Percentiles rank a stretch among this genome's conserved stretches.
Evolutionary conservation across 1,139 yeast species (phyloP).

Genomic region (Hyphopichia burtonii): DNA sequence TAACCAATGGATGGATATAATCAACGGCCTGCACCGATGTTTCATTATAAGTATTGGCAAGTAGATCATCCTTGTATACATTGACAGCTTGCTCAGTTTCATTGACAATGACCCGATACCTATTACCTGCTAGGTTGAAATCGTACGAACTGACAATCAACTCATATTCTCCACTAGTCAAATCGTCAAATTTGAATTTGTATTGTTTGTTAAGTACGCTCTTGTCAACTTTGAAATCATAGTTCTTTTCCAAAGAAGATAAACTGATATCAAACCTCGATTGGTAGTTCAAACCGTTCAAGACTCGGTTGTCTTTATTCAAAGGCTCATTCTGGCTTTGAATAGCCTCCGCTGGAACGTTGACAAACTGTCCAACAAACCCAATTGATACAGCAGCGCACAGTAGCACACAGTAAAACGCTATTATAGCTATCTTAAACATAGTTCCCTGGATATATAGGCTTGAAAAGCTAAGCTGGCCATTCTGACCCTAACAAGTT

Average conservation of each 20-base stretch:
- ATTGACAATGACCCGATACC: constrained; percentile 27
- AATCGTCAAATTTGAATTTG: constrained; percentile 22
- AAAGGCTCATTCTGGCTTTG: constrained; percentile 1
- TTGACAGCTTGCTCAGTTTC: constrained; percentile 13
- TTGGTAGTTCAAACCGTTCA: constrained; percentile 39
- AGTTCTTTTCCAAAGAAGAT: constrained; percentile 10
- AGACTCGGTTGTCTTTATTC: constrained; percentile 6
- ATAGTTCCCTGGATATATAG: background rate
- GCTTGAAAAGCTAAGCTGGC: background rate
- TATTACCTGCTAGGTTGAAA: constrained; percentile 24
- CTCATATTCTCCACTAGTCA: constrained; percentile 34
- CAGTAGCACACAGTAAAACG: background rate
- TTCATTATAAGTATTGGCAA: constrained; percentile 14
- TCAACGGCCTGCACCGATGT: constrained; percentile 18
- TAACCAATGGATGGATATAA: constrained; percentile 17
- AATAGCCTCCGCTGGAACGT: constrained; percentile 20
- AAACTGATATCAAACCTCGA: constrained; percentile 34
- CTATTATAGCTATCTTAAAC: background rate
- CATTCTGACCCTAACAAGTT: no score
- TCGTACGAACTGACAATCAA: constrained; percentile 38
- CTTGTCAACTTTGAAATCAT: constrained; percentile 8
- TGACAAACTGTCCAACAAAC: constrained; percentile 18
- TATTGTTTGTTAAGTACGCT: constrained; percentile 26
- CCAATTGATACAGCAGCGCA: constrained; percentile 9
- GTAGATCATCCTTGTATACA: constrained; percentile 25